These are phyloP conservation scores for Ogataea thermomethanolica DNA, from an alignment of 805 yeast species.

Conservation along the genomic window DNA sequence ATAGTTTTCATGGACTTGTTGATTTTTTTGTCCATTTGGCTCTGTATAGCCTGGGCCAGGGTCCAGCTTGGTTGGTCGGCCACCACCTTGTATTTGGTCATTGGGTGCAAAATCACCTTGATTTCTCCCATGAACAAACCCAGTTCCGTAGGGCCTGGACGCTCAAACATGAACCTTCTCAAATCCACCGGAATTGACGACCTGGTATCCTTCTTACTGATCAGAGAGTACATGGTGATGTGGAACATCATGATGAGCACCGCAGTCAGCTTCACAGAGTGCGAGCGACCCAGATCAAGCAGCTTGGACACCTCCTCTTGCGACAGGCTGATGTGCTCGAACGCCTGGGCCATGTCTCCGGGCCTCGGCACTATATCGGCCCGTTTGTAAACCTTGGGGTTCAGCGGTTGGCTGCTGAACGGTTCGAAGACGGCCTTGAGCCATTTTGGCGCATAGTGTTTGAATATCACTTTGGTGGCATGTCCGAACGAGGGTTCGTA, in stretches of 20 bases:
- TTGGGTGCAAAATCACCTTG: neutral
- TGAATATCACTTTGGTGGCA: neutral
- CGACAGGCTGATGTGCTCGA: conserved; percentile 8
- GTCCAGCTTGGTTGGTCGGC: conserved; percentile 15
- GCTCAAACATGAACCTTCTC: conserved; percentile 10
- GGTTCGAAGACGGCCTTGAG: conserved; percentile 1
- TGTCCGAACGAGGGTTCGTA: conserved; percentile 5
- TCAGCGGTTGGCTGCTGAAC: neutral
- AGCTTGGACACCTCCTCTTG: conserved; percentile 7
- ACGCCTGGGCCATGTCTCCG: conserved; percentile 4
- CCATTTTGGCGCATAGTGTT: conserved; percentile 2
- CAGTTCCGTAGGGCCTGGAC: neutral
- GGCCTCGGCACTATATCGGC: conserved; percentile 3
- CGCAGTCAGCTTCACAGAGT: conserved; percentile 20
- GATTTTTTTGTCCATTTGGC: conserved; percentile 1
- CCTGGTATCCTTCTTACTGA: conserved; percentile 12
- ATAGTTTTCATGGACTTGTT: conserved; percentile 1
- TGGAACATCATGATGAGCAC: conserved; percentile 13
- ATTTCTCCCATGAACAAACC: conserved; percentile 7
- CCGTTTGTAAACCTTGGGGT: conserved; percentile 1
- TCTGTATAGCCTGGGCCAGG: conserved; percentile 13
- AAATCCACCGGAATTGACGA: conserved; percentile 22
- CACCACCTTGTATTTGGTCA: neutral
- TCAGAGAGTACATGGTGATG: conserved; percentile 11
- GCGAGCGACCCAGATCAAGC: conserved; percentile 7